phyloP scores from a whole-genome alignment of 78 protist species.

The Speleostelium caveatum region DNA sequence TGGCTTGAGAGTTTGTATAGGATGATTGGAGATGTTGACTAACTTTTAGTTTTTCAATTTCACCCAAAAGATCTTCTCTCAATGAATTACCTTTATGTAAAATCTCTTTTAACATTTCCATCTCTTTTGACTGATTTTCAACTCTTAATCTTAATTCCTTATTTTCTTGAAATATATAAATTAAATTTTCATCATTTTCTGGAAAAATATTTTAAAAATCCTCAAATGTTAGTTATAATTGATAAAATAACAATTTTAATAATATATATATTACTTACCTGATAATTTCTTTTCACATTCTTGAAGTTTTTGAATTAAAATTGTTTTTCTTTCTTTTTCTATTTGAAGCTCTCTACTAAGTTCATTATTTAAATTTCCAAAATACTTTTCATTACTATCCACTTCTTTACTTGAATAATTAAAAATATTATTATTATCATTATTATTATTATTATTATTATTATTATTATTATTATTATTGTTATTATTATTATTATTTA shows the following conservation, averaged over 20 bases:
- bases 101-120: slow-evolving; percentile 45
- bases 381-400: slow-evolving; percentile 42
- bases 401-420: neutral
- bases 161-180: neutral
- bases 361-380: slow-evolving; percentile 57
- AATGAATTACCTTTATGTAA: slow-evolving; percentile 25
- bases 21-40: too few species aligned
- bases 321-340: slow-evolving; percentile 36
- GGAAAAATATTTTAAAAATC: too few species aligned
- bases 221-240: neutral
- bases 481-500: neutral
- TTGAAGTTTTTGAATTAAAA: slow-evolving; percentile 15
- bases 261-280: neutral
- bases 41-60: slow-evolving; percentile 56
- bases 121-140: slow-evolving; percentile 1
- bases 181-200: too few species aligned
- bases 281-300: slow-evolving; percentile 27
- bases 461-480: too few species aligned
- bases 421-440: neutral
- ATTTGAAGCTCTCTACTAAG: slow-evolving; percentile 46
- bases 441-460: neutral
- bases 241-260: neutral
- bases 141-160: neutral
- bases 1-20: neutral
- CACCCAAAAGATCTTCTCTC: slow-evolving; percentile 23